phyloP scores from a whole-genome alignment of 1,284 basidiomycete species.

The Tetrapyrgos nigripes region DNA sequence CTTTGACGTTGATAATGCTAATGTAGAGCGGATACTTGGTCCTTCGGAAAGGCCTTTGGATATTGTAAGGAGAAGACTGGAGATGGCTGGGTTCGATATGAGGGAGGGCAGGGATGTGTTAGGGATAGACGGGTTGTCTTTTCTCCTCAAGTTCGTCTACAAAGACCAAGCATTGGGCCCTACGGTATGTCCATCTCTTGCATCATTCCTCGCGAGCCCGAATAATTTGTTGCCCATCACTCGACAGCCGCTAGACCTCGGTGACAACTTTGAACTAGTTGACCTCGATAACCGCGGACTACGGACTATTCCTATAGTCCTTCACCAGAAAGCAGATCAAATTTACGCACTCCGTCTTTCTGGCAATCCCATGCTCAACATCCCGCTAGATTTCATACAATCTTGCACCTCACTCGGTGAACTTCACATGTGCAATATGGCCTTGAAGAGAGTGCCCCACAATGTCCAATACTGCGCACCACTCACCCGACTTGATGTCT shows the following conservation, averaged over 20 bases:
- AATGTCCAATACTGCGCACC: constrained; percentile 83
- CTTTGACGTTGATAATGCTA: constrained; percentile 6
- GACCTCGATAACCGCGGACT: constrained; percentile 87
- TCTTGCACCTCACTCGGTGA: constrained; percentile 86
- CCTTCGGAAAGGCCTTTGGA: constrained; percentile 86
- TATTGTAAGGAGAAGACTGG: constrained; percentile 84
- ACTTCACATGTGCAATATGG: constrained; percentile 91
- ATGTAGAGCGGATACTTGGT: constrained; percentile 79
- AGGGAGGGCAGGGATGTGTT: constrained; percentile 84
- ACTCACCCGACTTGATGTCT: constrained; percentile 87
- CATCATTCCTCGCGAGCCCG: constrained; percentile 9
- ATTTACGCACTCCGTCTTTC: constrained; percentile 92
- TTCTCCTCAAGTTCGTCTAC: constrained; percentile 90
- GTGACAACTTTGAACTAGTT: constrained; percentile 80
- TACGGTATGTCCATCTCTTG: constrained; percentile 53
- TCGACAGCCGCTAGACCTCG: background rate
- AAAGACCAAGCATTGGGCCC: constrained; percentile 73
- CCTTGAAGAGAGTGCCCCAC: constrained; percentile 92
- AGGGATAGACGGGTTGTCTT: constrained; percentile 83
- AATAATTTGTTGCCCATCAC: background rate
- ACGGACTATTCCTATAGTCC: constrained; percentile 88
- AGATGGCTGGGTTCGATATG: constrained; percentile 91
- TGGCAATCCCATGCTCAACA: constrained; percentile 94
- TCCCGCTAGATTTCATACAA: constrained; percentile 96
- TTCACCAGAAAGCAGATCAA: constrained; percentile 88